Base-by-base conservation (phyloP, 2,329 filamentous ascomycete genomes). In the Colletotrichum sp. region DNA sequence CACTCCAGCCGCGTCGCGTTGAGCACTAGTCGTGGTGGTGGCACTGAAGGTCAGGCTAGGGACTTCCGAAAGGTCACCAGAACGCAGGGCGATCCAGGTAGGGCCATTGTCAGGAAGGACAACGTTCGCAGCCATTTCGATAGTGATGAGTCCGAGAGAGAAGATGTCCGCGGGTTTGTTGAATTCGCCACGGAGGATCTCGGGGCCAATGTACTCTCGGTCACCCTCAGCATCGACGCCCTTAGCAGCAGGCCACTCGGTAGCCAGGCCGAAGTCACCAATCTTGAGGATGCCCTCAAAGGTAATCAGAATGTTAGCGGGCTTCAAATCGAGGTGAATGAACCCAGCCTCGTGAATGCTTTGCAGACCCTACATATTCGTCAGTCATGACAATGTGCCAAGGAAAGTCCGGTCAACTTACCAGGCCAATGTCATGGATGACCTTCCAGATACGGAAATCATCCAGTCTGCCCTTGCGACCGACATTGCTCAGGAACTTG, bases 401-500 rank as follows among this genome's bases (percentile, higher is more conserved):
- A 14, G 36, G 59, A 9, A 64, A 7, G 13, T 21, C 30, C 30
- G 2, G 9, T 57, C 39, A 61, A 88, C 94, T 86, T 91, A 97
- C 95, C 88, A 94, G 87, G 81, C 93, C 91, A 75, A 98, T 86
- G 84, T 99, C 97, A 57, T 98, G 91, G 80, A 99, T 87, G 74
- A 99, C 96, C 87, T 99, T 99, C 95, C 97, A 99, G 84, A 99
- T 98, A 77, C 97, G 92, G 86, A 99, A 99, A 83, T 99, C 97
- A 84, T 99, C 97, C 78, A 99, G 87, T 79, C 96, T 92, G 63
- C 95, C 96, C 82, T 95, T 95, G 77, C 93, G 90, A 28, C 97
- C 97, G 76, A 95, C 92, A 74, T 94, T 92, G n/a, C 92, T 90
- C 34, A 99, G 89, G 82, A 99, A 99, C 18, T 92, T 90, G 82